Evolutionary conservation across 148 eudicot genomes (phyloP).

Genomic region (Dianthus caryophyllus): DNA sequence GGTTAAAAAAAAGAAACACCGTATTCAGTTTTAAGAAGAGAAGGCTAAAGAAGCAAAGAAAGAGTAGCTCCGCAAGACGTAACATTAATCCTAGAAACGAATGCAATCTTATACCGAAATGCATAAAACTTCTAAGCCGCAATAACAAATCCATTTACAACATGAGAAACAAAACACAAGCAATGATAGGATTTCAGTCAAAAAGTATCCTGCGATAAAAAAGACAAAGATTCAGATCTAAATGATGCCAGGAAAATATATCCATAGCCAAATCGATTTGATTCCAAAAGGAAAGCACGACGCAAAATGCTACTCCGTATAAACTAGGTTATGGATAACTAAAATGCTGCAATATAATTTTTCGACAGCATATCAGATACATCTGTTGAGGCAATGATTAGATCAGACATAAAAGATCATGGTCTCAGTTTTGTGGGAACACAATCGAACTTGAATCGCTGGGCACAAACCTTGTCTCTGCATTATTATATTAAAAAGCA

Average conservation of each 20-base stretch:
- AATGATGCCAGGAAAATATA: not conserved
- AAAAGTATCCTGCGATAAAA: not conserved
- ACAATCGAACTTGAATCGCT: too few species aligned
- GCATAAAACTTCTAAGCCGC: not conserved
- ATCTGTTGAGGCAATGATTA: too few species aligned
- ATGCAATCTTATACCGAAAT: not conserved
- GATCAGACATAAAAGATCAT: too few species aligned
- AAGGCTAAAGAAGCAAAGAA: not conserved
- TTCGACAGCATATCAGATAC: not conserved
- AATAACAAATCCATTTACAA: not conserved
- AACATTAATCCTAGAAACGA: not conserved
- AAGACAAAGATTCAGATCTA: not conserved
- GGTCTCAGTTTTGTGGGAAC: too few species aligned
- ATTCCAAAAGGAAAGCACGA: not conserved
- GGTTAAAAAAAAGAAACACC: not conserved
- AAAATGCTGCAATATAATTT: not conserved
- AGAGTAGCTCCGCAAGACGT: not conserved
- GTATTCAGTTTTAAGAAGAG: not conserved
- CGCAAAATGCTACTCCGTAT: not conserved
- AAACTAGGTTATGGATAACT: not conserved
- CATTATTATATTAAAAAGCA: too few species aligned
- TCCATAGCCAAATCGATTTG: not conserved
- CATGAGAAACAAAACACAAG: not conserved
- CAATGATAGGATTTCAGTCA: not conserved
- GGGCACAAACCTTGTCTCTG: too few species aligned